Conservation (phyloP, 768 basidiomycete species). For the Amanita molliuscula region DNA sequence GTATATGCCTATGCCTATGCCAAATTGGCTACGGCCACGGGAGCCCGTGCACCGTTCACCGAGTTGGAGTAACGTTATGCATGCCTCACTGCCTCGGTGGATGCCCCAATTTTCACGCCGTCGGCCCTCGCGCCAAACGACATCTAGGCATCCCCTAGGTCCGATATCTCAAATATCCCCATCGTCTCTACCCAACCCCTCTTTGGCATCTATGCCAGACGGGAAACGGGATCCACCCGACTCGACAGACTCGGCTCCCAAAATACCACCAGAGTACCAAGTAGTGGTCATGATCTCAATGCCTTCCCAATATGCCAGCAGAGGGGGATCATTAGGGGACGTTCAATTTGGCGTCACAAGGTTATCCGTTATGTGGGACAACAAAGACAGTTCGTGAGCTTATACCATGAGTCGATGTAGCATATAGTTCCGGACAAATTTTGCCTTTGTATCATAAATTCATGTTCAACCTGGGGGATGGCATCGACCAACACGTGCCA, state of each 20-base stretch:
- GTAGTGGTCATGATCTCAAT: slow-evolving; percentile 37
- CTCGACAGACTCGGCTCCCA: not conserved
- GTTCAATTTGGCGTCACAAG: slow-evolving; percentile 35
- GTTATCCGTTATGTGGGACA: slow-evolving; percentile 20
- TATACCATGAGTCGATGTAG: not conserved
- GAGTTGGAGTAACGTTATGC: not conserved
- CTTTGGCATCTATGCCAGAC: not conserved
- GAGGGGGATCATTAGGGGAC: not conserved
- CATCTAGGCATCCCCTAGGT: not conserved
- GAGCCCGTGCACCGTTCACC: not conserved
- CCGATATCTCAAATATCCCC: not conserved
- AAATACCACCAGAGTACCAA: slow-evolving; percentile 10
- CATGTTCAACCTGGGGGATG: not conserved
- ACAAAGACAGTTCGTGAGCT: slow-evolving; percentile 3
- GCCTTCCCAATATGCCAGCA: slow-evolving; percentile 19
- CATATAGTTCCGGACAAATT: not conserved
- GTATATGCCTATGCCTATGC: not conserved
- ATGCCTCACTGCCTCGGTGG: not conserved
- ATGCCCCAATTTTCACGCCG: not conserved
- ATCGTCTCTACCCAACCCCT: not conserved
- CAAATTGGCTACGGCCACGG: slow-evolving; percentile 1
- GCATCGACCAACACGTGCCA: not conserved
- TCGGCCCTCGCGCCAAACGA: not conserved
- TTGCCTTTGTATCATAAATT: not conserved
- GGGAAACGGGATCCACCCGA: not conserved